These are phyloP conservation scores for Climacium dendroides DNA, from an alignment of 225 moss, liverwort and hornwort species.

Conservation along the genomic window DNA sequence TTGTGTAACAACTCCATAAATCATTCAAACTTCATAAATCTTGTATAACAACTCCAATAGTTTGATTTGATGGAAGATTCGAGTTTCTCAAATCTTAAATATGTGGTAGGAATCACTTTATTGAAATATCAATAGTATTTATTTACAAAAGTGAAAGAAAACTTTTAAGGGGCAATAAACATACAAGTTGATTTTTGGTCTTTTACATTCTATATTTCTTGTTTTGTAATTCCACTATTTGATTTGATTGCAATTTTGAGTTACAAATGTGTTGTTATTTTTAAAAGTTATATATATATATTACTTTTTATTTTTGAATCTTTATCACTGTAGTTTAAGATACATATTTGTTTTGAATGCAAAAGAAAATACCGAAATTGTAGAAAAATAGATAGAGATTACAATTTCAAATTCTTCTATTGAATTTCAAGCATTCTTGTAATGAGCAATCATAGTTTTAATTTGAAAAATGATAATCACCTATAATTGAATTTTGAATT, in stretches of 20 bases:
- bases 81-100: accelerated
- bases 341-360: too few species aligned
- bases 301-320: neutral
- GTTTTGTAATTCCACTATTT: neutral
- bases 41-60: neutral
- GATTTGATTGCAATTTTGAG: neutral
- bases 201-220: neutral
- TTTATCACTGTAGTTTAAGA: neutral
- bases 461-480: neutral
- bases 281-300: accelerated
- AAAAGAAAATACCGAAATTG: too few species aligned
- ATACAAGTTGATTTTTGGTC: neutral
- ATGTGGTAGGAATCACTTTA: neutral
- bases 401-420: neutral
- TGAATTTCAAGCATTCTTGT: neutral
- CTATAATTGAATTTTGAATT: too few species aligned
- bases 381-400: neutral
- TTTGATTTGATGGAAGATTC: neutral
- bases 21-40: neutral
- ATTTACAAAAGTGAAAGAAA: neutral
- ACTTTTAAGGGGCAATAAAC: too few species aligned
- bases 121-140: neutral
- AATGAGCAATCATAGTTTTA: neutral
- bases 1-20: too few species aligned
- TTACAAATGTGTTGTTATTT: neutral